Conservation (phyloP, 805 yeast species). For the Ogataea trehalophila region DNA sequence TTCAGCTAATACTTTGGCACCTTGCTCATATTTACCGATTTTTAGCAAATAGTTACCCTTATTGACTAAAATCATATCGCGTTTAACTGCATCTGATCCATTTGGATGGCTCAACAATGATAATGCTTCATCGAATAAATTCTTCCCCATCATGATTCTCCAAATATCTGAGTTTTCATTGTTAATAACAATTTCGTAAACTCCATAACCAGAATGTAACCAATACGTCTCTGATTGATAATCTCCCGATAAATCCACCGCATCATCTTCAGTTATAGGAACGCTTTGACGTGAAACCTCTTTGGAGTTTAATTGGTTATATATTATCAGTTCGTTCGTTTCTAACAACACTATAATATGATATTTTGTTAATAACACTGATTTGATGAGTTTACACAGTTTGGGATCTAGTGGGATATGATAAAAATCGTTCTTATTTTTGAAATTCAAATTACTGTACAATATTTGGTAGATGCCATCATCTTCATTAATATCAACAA, state of each 20-base stretch:
- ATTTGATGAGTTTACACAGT: slow-evolving; percentile 20
- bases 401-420: slow-evolving; percentile 8
- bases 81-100: slow-evolving; percentile 34
- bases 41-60: slow-evolving; percentile 49
- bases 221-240: slow-evolving; percentile 57
- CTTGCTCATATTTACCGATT: slow-evolving; percentile 26
- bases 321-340: slow-evolving; percentile 34
- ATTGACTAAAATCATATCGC: slow-evolving; percentile 44
- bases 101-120: slow-evolving; percentile 27
- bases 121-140: slow-evolving; percentile 64
- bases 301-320: slow-evolving; percentile 49
- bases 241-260: slow-evolving; percentile 49
- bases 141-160: slow-evolving; percentile 51
- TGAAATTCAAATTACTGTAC: slow-evolving; percentile 16
- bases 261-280: slow-evolving; percentile 28
- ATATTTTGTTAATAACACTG: slow-evolving; percentile 46
- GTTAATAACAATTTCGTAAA: slow-evolving; percentile 67
- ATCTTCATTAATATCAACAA: slow-evolving; percentile 18
- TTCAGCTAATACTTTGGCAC: slow-evolving; percentile 56
- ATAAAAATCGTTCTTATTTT: slow-evolving; percentile 19
- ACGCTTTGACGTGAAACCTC: slow-evolving; percentile 35
- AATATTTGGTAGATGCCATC: slow-evolving; percentile 13
- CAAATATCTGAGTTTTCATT: slow-evolving; percentile 74
- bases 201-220: slow-evolving; percentile 56
- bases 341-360: slow-evolving; percentile 48